Evolutionary conservation across 2,329 filamentous ascomycete species (phyloP).

Genomic region (Tolypocladium album): DNA sequence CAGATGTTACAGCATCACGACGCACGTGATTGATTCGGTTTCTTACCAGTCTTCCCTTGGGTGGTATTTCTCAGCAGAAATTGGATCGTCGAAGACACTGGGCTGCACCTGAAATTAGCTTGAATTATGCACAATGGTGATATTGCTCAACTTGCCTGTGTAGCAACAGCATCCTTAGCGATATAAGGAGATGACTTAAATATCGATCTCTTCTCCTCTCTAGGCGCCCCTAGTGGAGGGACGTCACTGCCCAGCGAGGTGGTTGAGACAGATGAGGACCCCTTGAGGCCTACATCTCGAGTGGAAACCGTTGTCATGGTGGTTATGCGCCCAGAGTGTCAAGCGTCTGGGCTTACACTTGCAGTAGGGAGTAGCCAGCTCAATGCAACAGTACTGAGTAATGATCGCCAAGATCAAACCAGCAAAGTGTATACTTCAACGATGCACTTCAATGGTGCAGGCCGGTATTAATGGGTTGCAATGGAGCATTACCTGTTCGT

Average conservation of each 20-base stretch:
- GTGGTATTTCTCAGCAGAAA: slow-evolving; percentile 22
- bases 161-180: slow-evolving; percentile 24
- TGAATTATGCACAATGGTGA: neutral
- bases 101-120: slow-evolving; percentile 2
- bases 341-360: neutral
- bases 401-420: neutral
- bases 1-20: neutral
- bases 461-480: neutral
- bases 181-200: slow-evolving; percentile 17
- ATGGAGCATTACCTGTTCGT: neutral
- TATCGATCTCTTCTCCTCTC: slow-evolving; percentile 18
- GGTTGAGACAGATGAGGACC: slow-evolving; percentile 3
- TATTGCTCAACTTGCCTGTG: slow-evolving; percentile 9
- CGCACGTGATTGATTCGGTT: no score
- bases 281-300: neutral
- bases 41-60: slow-evolving; percentile 15
- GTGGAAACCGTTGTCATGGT: slow-evolving; percentile 6
- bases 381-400: neutral
- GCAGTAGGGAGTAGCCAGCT: neutral
- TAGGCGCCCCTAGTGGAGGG: slow-evolving; percentile 17
- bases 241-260: slow-evolving; percentile 5
- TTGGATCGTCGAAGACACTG: slow-evolving; percentile 27
- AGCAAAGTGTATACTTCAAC: neutral
- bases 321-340: neutral
- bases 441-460: neutral